Evolutionary conservation across 2,329 filamentous ascomycete species (phyloP).

Genomic region (Penicillium sp.): DNA sequence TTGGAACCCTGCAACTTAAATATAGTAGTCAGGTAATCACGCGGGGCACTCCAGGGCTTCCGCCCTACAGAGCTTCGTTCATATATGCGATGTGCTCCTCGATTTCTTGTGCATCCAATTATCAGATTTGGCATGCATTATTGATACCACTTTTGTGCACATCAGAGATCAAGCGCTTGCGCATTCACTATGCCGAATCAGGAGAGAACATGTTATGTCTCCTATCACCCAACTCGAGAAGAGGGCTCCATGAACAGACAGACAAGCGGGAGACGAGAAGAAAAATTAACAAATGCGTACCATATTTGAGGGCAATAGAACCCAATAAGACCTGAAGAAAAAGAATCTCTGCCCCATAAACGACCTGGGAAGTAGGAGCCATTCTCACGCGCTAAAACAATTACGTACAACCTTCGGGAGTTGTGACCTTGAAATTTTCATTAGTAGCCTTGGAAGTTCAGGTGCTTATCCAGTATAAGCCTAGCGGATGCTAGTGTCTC

Average conservation of each 20-base stretch:
- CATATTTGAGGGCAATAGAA: neutral
- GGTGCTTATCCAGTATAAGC: conserved; percentile 3
- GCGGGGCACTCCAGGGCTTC: neutral
- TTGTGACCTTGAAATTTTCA: neutral
- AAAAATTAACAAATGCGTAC: neutral
- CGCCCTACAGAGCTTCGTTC: neutral
- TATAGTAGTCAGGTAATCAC: neutral
- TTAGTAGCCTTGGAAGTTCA: neutral
- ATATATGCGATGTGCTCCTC: neutral
- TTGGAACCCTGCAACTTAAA: neutral
- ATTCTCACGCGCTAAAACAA: neutral
- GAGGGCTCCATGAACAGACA: neutral
- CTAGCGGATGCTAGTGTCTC: neutral
- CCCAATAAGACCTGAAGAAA: neutral
- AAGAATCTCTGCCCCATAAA: neutral
- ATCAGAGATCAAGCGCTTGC: neutral
- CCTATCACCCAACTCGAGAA: neutral
- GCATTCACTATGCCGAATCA: neutral
- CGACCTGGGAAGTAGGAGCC: neutral
- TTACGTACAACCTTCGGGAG: neutral
- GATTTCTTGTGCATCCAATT: neutral
- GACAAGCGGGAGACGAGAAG: neutral
- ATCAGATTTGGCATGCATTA: neutral
- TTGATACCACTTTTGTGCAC: neutral
- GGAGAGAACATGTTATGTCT: neutral